Evolutionary conservation across 768 basidiomycete genomes (phyloP), one percentile per base, ranked within the genome.

Genomic region (Amanita rubescens): DNA sequence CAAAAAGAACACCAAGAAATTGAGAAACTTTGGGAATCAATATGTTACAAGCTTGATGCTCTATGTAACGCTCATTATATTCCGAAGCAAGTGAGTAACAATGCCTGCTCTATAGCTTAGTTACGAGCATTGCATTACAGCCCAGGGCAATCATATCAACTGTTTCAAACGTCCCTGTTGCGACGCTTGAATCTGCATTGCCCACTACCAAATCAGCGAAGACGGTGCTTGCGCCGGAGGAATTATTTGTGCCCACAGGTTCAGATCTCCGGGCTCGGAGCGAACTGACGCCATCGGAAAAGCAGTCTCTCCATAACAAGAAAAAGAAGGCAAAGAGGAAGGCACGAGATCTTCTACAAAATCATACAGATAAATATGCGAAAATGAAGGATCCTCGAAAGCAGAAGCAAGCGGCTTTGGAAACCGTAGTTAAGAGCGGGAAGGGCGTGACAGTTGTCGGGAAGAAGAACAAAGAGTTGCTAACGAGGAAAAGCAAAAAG

Each of bases 11-110:
- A 97, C 65, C 82, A 85, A 12, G 94, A 90, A 66, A 84, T 98
- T 49, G 84, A 88, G 53, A 72, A 74, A 47, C 60, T 85, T 9
- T 98, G 95, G 91, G 89, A 91, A 51, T 79, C 77, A 43, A 85
- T 99, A 33, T 90, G 85, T 54, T 73, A 78, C 42, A 96, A 95
- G 64, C 74, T 98, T 33, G 96, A 98, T 69, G 92, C 95, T 17
- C 72, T 98, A 33, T 90, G 89, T 66, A 98, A 97, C 64, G 85
- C 94, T 1, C 91, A 97, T 67, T 98, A 93, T 66, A 87, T 90
- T 14, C 96, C 95, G 1, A 97, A 97, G 67, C 83, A 84, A 65
- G 95, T 95, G 57, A 51, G 83, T 75, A 12, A 17, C 45, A 46
- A 37, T 33, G 20, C 20, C 55, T 38, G 20, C 57, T 11, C 55